Conservation (phyloP, 176 grass and related monocot species). For the Zea luxurians region DNA sequence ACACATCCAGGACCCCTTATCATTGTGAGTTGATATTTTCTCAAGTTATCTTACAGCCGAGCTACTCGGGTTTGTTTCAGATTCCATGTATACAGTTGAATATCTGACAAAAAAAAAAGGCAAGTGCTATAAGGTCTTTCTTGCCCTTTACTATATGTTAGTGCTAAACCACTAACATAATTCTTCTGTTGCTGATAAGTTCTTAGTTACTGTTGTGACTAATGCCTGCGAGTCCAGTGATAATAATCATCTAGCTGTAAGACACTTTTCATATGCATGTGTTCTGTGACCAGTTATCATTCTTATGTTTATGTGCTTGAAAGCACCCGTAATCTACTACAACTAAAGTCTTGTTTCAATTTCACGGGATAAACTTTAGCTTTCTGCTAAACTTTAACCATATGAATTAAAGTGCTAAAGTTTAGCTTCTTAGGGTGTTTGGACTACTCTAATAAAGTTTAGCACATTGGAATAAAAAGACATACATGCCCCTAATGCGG, state of each 20-base stretch:
- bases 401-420: no score
- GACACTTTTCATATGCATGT: background rate
- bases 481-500: no score
- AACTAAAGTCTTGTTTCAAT: no score
- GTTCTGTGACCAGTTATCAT: background rate
- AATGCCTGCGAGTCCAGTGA: background rate
- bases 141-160: no score
- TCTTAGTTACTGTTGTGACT: background rate
- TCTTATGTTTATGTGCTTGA: background rate
- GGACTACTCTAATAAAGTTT: no score
- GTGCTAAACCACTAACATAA: no score
- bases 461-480: no score
- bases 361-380: no score
- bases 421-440: no score
- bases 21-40: constrained; percentile 1
- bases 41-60: background rate
- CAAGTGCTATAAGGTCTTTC: background rate
- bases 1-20: constrained; percentile 29
- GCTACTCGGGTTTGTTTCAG: constrained; percentile 18
- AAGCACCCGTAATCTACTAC: background rate
- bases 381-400: no score
- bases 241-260: background rate
- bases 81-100: background rate
- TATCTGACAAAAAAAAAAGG: background rate
- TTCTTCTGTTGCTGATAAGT: background rate